Percentiles rank a stretch among this genome's conserved stretches.
These are phyloP conservation scores for Calonectria hawksworthii DNA, from an alignment of 2,329 filamentous ascomycete species.

Conservation along the genomic window DNA sequence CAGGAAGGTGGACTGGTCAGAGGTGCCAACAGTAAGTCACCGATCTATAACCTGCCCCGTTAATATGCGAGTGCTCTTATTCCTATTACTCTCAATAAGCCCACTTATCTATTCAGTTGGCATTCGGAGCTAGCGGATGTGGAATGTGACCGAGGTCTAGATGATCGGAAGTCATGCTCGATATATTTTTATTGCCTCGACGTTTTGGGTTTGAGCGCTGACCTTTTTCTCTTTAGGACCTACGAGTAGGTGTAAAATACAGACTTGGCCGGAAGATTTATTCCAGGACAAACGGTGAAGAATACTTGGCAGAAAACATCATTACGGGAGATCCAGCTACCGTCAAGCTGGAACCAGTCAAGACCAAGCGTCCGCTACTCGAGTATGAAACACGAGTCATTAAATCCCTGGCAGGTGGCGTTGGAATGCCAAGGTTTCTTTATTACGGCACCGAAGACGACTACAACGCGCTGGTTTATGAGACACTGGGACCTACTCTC, in stretches of 20 bases:
- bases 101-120: background rate
- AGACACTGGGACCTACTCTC: slow-evolving; percentile 93
- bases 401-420: slow-evolving; percentile 91
- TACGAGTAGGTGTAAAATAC: background rate
- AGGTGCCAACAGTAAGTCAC: background rate
- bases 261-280: background rate
- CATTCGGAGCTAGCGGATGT: background rate
- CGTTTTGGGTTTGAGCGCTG: background rate
- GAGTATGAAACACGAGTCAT: slow-evolving; percentile 98
- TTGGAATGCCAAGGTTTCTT: slow-evolving; percentile 97
- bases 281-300: background rate
- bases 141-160: background rate
- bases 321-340: background rate
- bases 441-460: slow-evolving; percentile 99
- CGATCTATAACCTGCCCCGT: background rate
- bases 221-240: background rate
- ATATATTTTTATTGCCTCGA: background rate
- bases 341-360: slow-evolving; percentile 97
- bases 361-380: slow-evolving; percentile 98
- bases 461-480: slow-evolving; percentile 99
- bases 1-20: background rate
- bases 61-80: background rate
- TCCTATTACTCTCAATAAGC: background rate
- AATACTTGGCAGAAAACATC: background rate
- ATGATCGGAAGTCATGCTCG: background rate